A percentile compares a stretch with the other conserved stretches of the same genome.
Evolutionary conservation across 176 grass and related monocot species (phyloP).

Genomic region (Otatea glauca): DNA sequence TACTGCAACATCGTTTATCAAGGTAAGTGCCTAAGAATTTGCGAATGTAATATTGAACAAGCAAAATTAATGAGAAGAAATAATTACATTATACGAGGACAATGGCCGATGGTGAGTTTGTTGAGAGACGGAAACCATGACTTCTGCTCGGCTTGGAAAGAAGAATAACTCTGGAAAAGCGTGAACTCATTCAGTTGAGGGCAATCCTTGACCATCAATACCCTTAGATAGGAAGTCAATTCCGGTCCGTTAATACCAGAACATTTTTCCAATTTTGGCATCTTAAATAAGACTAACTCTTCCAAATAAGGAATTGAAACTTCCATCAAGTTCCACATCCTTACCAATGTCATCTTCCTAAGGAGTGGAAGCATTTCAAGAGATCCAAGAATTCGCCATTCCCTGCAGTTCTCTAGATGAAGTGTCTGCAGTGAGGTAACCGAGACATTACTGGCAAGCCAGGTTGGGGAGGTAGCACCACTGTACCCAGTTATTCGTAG

Average conservation of each 20-base stretch:
- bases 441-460: neutral
- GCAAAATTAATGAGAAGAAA: neutral
- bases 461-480: neutral
- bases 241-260: neutral
- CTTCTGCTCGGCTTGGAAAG: neutral
- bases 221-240: constrained; percentile 18
- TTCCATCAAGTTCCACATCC: constrained; percentile 11
- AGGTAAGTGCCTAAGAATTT: constrained; percentile 10
- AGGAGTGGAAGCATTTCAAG: constrained; percentile 18
- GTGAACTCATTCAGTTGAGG: constrained; percentile 25
- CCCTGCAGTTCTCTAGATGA: constrained; percentile 23
- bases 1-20: constrained; percentile 27
- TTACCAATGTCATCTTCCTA: constrained; percentile 19
- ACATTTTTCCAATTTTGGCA: constrained; percentile 46
- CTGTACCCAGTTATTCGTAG: too few relatives aligned
- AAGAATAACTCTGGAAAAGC: neutral
- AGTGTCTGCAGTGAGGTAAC: constrained; percentile 4
- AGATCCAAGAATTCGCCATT: constrained; percentile 8
- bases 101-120: constrained; percentile 28
- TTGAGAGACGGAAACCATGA: constrained; percentile 36
- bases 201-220: neutral
- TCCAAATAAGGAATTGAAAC: constrained; percentile 48
- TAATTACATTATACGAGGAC: constrained; percentile 27
- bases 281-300: constrained; percentile 2
- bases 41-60: neutral